A percentile compares a stretch with the other conserved stretches of the same genome.
phyloP scores from a whole-genome alignment of 2,329 filamentous ascomycete species.

The Colletotrichum magnum region DNA sequence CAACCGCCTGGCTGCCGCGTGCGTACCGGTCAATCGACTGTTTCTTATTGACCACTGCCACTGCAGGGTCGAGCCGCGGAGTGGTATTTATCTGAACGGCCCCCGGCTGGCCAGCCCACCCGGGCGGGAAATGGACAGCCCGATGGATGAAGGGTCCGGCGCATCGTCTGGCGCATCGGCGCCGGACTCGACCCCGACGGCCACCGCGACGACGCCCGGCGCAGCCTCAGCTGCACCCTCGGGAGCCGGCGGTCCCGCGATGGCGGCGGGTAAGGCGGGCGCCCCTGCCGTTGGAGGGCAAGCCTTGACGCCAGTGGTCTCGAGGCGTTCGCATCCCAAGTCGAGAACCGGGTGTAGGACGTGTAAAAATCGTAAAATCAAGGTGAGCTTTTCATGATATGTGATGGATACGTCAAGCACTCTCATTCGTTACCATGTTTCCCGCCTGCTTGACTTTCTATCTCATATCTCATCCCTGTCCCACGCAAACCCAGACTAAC shows the following conservation, averaged over 20 bases:
- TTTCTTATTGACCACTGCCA: not conserved
- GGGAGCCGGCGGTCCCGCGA: not conserved
- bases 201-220: conserved; percentile 30
- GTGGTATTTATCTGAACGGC: not conserved
- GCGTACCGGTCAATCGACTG: not conserved
- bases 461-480: not conserved
- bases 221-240: not conserved
- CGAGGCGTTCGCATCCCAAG: conserved; percentile 69
- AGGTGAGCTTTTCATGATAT: conserved; percentile 43
- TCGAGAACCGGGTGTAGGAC: conserved; percentile 67
- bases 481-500: conserved; percentile 10
- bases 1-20: conserved; percentile 13
- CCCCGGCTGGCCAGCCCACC: conserved; percentile 1
- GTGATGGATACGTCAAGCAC: not conserved
- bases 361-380: conserved; percentile 70
- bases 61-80: conserved; percentile 7
- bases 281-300: conserved; percentile 1
- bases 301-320: conserved; percentile 27
- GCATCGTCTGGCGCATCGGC: conserved; percentile 29
- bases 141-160: conserved; percentile 36
- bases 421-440: not conserved
- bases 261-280: not conserved
- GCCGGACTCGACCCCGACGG: conserved; percentile 37
- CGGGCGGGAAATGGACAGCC: conserved; percentile 33
- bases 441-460: not conserved